Percentiles rank a stretch among this genome's conserved stretches.
phyloP scores from a whole-genome alignment of 2,329 filamentous ascomycete species.

The Calonectria leucothoes region DNA sequence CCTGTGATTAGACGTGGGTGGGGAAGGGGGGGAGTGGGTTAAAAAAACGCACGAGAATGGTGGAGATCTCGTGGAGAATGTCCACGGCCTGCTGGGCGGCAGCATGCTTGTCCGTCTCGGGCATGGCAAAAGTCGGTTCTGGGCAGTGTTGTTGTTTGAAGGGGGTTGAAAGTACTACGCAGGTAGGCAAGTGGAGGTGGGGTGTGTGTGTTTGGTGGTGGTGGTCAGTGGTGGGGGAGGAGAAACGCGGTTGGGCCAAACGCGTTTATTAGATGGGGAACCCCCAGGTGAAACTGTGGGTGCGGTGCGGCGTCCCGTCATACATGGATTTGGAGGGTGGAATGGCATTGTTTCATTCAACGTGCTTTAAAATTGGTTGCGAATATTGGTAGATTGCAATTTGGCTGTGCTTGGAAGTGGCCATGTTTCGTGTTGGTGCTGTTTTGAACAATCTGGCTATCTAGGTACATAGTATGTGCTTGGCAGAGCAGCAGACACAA shows the following conservation, averaged over 20 bases:
- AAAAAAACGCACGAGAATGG: conserved; percentile 77
- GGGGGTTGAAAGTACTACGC: not conserved
- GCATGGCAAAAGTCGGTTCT: conserved; percentile 48
- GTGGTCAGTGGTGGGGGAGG: conserved; percentile 20
- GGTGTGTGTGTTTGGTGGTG: conserved; percentile 19
- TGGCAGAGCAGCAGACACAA: not conserved
- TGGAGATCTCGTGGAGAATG: conserved; percentile 87
- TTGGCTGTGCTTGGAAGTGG: not conserved
- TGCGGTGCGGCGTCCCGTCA: not conserved
- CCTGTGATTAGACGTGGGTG: conserved; percentile 14
- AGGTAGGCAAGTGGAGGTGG: conserved; percentile 31
- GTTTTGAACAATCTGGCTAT: not conserved
- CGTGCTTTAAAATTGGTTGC: not conserved
- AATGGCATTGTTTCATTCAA: not conserved
- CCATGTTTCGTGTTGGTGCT: not conserved
- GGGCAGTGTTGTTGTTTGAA: conserved; percentile 5
- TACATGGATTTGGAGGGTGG: not conserved
- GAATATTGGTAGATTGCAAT: not conserved
- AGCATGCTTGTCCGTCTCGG: conserved; percentile 74
- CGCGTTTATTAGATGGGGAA: conserved; percentile 20
- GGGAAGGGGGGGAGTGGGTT: not conserved
- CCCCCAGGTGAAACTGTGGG: not conserved
- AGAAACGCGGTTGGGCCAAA: conserved; percentile 32
- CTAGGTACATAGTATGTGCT: not conserved
- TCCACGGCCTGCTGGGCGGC: conserved; percentile 86